Base-by-base conservation (phyloP, 208 protist species). In the Porcisia hertigi region DNA sequence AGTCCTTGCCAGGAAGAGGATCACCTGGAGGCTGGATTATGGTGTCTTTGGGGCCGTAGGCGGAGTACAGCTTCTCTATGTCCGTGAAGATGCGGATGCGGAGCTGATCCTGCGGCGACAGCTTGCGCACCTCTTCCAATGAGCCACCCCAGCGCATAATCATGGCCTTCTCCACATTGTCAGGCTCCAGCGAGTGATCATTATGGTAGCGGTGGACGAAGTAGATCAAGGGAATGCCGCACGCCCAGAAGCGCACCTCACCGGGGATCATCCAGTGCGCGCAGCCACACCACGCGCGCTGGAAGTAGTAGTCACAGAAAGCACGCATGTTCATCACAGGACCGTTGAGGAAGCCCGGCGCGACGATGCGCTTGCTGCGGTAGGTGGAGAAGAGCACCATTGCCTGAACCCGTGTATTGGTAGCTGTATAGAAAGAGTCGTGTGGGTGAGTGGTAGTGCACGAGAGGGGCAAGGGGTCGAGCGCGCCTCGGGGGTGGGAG, bases 141-240 rank as follows among this genome's bases (percentile, higher is more conserved):
- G 88, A 88, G 45, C 92, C 93, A 52, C 93, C 93, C 91, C 92
- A 97, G 71, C 93, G 93, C 79, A 85, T 75, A 64, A 96, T 94
- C 75, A 97, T 85, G 14, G 91, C 84, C 88, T 95, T 94, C 84
- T 97, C 86, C 54, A 87, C 71, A 71, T 73, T 75, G 73, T 97
- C 93, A 3, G 64, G 65, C 59, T 94, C 88, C 36, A 97, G 84
- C 60, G 76, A 84, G 87, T 96, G 90, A 57, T 95, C 89, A 59
- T 81, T 89, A 74, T 97, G 92, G 90, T 89, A 94, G 89, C 93
- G 93, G 81, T 95, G 90, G 64, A 89, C 84, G 80, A 88, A 95
- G 85, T 95, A 96, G 65, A 94, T 92, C 53, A 91, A 59, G 34
- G 88, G 88, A 54, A 94, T 87, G 80, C 80, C 84, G 39, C 85